Base-by-base conservation (phyloP, 2,329 filamentous ascomycete genomes). In the Alternaria burnsii region DNA sequence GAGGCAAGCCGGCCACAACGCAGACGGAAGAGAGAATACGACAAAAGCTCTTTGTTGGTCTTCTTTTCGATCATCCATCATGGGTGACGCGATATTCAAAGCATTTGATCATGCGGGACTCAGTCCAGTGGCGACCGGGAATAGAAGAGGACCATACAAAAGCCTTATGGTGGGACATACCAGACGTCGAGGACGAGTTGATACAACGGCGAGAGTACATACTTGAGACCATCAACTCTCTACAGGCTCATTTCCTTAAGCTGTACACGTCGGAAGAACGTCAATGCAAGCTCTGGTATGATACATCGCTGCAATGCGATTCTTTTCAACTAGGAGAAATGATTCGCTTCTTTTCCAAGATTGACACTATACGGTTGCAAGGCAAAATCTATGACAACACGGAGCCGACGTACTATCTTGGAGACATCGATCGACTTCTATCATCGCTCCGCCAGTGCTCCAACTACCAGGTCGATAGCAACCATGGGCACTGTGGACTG, bases 321-420 rank as follows among this genome's bases (percentile, higher is more conserved):
- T 89, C 88, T 2, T 94, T 90, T 71, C 91, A 94, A 77, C 85
- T 94, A 1, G 91, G 91, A 22, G 90, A 93, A 78, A 91, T 91
- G 83, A 79, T 92, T 64, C 88, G 88, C 66, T 93, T 93, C 76
- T 85, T 93, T 36, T 79, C 82, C 14, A 83, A 84, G 65, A 87
- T 87, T 65, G 83, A 85, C 28, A 85, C 91, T 0, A 71, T 92
- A 4, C 85, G 84, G 38, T 78, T 92, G 1, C 76, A 80, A 60
- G 78, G 81, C 26, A 79, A 76, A 22, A 78, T 85, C 14, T 78
- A 78, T 58, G 76, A 77, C 47, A 69, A 69, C 6, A 75, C 75
- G 11, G 78, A 80, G 55, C 71, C 75, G 3, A 71, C 85, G 7
- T 81, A 85, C 59, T 87, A 89, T 24, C 79, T 82, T 30, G 82